phyloP scores from a whole-genome alignment of 1,284 basidiomycete genomes.

The Mycosarcoma maydis region DNA sequence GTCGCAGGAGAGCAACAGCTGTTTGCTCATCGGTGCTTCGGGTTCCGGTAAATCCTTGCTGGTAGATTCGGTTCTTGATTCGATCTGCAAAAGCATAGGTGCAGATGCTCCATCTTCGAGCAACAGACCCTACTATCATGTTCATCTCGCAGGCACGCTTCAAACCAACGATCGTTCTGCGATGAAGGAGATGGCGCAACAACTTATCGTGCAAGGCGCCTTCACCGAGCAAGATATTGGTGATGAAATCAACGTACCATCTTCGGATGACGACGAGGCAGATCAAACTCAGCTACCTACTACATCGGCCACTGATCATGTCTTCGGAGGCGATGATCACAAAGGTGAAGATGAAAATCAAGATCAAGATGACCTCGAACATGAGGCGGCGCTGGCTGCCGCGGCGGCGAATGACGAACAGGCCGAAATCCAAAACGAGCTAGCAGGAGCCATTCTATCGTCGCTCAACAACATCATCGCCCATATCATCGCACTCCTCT shows the following conservation, averaged over 20 bases:
- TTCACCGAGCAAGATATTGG: conserved; percentile 42
- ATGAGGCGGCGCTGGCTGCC: too few species aligned
- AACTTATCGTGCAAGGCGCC: conserved; percentile 60
- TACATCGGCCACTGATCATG: conserved; percentile 15
- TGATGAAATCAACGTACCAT: conserved; percentile 9
- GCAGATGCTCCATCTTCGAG: background rate
- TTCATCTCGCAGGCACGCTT: conserved; percentile 48
- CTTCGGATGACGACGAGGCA: conserved; percentile 14
- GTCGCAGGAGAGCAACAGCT: conserved; percentile 59
- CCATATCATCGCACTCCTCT: conserved; percentile 60
- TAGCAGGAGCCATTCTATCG: conserved; percentile 29
- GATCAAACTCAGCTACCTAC: background rate
- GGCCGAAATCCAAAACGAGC: conserved; percentile 38
- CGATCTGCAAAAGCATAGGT: conserved; percentile 4
- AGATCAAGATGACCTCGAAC: too few species aligned
- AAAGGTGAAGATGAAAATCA: conserved; percentile 19
- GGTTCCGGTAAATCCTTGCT: conserved; percentile 57
- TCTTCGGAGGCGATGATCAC: conserved; percentile 36
- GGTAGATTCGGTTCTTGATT: conserved; percentile 51
- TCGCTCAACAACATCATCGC: conserved; percentile 51
- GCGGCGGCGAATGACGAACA: conserved; percentile 16
- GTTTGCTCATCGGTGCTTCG: conserved; percentile 54
- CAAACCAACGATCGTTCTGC: conserved; percentile 59
- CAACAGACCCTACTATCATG: conserved; percentile 41
- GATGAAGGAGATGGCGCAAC: conserved; percentile 61